Conservation (phyloP, 805 yeast species). For the Candida sithepensis region DNA sequence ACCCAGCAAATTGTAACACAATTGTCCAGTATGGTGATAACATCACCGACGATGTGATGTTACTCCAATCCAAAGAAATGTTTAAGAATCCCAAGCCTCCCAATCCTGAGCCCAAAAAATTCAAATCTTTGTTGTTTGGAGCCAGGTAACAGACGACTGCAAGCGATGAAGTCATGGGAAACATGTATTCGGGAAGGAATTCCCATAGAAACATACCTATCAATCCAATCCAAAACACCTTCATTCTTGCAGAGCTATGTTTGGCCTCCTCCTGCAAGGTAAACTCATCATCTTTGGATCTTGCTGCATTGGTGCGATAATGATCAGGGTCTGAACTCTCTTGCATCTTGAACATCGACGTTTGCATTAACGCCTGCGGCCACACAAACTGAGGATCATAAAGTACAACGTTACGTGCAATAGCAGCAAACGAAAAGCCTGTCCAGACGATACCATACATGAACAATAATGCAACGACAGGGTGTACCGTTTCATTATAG, state of each 20-base stretch:
- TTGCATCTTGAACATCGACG: slow-evolving; percentile 37
- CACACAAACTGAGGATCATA: slow-evolving; percentile 48
- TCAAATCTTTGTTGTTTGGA: slow-evolving; percentile 37
- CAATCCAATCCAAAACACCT: slow-evolving; percentile 35
- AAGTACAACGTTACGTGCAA: slow-evolving; percentile 41
- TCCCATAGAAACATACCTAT: slow-evolving; percentile 41
- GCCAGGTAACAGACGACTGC: slow-evolving; percentile 49
- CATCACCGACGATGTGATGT: slow-evolving; percentile 48
- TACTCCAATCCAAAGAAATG: slow-evolving; percentile 50
- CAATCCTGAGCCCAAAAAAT: slow-evolving; percentile 49
- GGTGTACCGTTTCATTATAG: slow-evolving; percentile 36
- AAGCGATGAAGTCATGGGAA: slow-evolving; percentile 46
- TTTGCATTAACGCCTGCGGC: slow-evolving; percentile 53
- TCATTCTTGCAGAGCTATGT: slow-evolving; percentile 26
- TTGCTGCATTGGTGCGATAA: slow-evolving; percentile 9
- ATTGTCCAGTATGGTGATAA: slow-evolving; percentile 50
- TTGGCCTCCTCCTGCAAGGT: background rate
- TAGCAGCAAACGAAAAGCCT: slow-evolving; percentile 51
- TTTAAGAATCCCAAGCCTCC: slow-evolving; percentile 52
- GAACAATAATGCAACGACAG: slow-evolving; percentile 38
- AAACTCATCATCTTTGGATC: background rate
- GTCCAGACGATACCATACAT: slow-evolving; percentile 52
- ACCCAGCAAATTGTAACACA: slow-evolving; percentile 44
- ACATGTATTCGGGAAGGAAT: slow-evolving; percentile 44
- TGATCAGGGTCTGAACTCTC: slow-evolving; percentile 5